These are phyloP conservation scores for Xylaria castorea DNA, from an alignment of 495 filamentous ascomycete genomes.

Conservation along the genomic window DNA sequence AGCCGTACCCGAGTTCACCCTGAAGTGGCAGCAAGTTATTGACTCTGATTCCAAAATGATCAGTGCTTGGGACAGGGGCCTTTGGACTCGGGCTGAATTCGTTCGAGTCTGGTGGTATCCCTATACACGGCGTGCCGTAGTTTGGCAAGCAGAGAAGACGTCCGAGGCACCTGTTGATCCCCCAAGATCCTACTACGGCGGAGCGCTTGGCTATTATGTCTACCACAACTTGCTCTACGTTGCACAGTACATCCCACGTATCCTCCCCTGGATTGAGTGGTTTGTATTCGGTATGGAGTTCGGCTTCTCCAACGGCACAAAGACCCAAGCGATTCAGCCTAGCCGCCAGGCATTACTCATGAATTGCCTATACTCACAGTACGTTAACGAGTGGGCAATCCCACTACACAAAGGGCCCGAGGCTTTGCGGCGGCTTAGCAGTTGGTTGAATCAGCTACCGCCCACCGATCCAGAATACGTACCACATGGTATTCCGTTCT, in stretches of 20 bases:
- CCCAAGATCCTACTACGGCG: conserved; percentile 74
- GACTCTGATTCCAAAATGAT: conserved; percentile 71
- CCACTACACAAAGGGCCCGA: conserved; percentile 89
- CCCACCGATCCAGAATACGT: conserved; percentile 59
- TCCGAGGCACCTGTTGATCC: conserved; percentile 50
- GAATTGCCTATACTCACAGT: conserved; percentile 96
- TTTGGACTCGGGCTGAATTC: conserved; percentile 89
- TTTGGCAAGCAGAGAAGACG: conserved; percentile 85
- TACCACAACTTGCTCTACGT: conserved; percentile 89
- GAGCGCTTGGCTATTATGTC: conserved; percentile 77
- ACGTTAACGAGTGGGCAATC: conserved; percentile 97
- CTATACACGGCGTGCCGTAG: conserved; percentile 81
- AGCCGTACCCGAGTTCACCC: conserved; percentile 75
- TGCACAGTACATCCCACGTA: conserved; percentile 75
- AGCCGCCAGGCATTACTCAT: conserved; percentile 82
- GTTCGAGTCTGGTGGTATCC: conserved; percentile 98
- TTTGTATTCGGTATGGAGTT: conserved; percentile 96
- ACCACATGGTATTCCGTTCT: conserved; percentile 79
- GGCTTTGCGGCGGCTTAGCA: conserved; percentile 78
- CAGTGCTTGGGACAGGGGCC: conserved; percentile 69
- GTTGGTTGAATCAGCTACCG: conserved; percentile 77
- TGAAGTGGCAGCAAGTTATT: conserved; percentile 85
- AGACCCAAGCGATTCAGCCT: conserved; percentile 76
- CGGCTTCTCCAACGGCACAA: conserved; percentile 74
- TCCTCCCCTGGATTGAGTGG: conserved; percentile 88